Conservation (phyloP, 352 stramenopile species). For the Phytopythium kandeliae region DNA sequence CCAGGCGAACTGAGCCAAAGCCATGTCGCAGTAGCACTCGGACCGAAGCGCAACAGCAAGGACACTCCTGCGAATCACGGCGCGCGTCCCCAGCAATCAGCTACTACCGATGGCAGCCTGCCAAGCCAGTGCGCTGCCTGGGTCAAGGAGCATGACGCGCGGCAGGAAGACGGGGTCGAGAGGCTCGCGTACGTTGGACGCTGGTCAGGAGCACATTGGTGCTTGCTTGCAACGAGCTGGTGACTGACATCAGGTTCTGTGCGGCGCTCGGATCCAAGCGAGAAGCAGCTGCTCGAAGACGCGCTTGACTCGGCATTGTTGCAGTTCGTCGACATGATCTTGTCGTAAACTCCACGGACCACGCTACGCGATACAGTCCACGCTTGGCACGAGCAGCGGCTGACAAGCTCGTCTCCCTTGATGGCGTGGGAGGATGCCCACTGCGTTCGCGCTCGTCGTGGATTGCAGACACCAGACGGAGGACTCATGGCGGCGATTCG, state of each 20-base stretch:
- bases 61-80: not conserved
- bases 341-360: slow-evolving; percentile 17
- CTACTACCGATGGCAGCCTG: not conserved
- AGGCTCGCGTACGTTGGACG: not conserved
- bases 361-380: not conserved
- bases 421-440: not conserved
- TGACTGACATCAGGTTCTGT: not conserved
- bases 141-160: not conserved
- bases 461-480: not conserved
- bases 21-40: not conserved
- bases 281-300: slow-evolving; percentile 41
- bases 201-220: not conserved
- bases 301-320: slow-evolving; percentile 42
- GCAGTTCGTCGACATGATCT: slow-evolving; percentile 64
- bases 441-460: not conserved
- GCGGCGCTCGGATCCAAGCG: slow-evolving; percentile 8
- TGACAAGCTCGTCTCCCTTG: not conserved
- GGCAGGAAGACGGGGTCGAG: not conserved
- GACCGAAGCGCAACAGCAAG: not conserved
- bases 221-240: not conserved
- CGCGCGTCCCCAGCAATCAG: not conserved
- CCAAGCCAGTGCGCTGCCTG: too few species aligned
- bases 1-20: not conserved
- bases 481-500: not conserved
- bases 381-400: not conserved